Base-by-base conservation (phyloP, 768 basidiomycete species). In the Tricholoma terreum region DNA sequence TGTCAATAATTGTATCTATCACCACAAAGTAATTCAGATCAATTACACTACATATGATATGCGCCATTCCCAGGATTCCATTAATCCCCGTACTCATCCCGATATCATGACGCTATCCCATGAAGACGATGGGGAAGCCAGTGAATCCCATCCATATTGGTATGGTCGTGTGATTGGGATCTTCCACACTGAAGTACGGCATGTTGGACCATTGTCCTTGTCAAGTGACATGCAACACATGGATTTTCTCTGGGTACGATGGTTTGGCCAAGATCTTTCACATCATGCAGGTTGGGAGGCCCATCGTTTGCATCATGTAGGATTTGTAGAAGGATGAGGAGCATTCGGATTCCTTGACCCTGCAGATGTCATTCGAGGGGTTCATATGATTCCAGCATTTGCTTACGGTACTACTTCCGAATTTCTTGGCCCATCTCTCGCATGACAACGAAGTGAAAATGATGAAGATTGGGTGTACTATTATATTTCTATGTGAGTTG, bases 31-130 rank as follows among this genome's bases (percentile, higher is more conserved):
- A 1, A 11, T 79, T 0, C 67, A 67, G 0, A 40, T 80, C 31
- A 77, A 77, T 61, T 77, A 75, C 57, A 77, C 74, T 0, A 75
- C 73, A n/a, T n/a, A n/a, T n/a, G n/a, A n/a, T n/a, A n/a, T n/a
- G n/a, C n/a, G n/a, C n/a, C n/a, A n/a, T n/a, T n/a, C n/a, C n/a
- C n/a, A n/a, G n/a, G n/a, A n/a, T n/a, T n/a, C n/a, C n/a, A n/a
- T n/a, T n/a, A n/a, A n/a, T n/a, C n/a, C n/a, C n/a, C n/a, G n/a
- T n/a, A n/a, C n/a, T n/a, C n/a, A n/a, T n/a, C n/a, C n/a, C n/a
- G n/a, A n/a, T n/a, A n/a, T n/a, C n/a, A n/a, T n/a, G n/a, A n/a
- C n/a, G n/a, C n/a, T n/a, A n/a, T n/a, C 69, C 2, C 45, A 12
- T 11, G 45, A 46, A 11, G 9, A 12, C 10, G 45, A 21, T 46